Evolutionary conservation across 768 basidiomycete species (phyloP), one percentile per base, ranked within the genome.

Genomic region (Strobilomyces dryophilus): DNA sequence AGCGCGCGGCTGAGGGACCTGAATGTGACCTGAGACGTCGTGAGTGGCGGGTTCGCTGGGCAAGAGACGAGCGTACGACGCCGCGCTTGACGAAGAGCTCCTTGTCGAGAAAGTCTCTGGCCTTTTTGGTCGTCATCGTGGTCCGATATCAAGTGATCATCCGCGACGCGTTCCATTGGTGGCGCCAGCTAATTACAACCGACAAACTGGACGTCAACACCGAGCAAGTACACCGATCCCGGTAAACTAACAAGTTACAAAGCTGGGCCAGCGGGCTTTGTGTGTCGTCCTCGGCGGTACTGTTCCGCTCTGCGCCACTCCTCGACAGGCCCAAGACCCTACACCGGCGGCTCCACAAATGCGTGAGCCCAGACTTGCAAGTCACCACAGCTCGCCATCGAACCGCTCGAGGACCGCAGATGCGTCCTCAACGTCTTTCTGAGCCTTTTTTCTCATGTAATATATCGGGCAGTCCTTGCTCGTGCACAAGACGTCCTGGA

Each of bases 401-500:
- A 98, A 99, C 15, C 97, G 82, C 58, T 93, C 91, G 44, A 98
- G 69, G 31, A 88, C 78, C 10, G 29, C 29, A 29, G 81, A 83
- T 4, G 89, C 6, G 9, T 29, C 94, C 57, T 92, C 92, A 0
- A 95, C 97, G 64, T 98, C 95, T 68, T 98, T 98, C 71, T 98
- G 97, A 9, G 95, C 87, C 64, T 98, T 98, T 75, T 98, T 98
- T 9, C 29, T 29, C 29, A 29, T 29, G 29, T 39, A 39, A 20
- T 14, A 39, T 10, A 20, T 39, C 2, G 36, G 29, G 17, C n/a
- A 29, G 29, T 99, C 97, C 66, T 91, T 95, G 66, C 91, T 94
- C 0, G 92, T 89, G 66, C 95, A 99, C 27, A 99, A 75, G 9
- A 98, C 97, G 66, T 99, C 97, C 91, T 97, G 60, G 10, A 48